Base-by-base conservation (phyloP, 495 filamentous ascomycete species). In the Acidiella bohemica region DNA sequence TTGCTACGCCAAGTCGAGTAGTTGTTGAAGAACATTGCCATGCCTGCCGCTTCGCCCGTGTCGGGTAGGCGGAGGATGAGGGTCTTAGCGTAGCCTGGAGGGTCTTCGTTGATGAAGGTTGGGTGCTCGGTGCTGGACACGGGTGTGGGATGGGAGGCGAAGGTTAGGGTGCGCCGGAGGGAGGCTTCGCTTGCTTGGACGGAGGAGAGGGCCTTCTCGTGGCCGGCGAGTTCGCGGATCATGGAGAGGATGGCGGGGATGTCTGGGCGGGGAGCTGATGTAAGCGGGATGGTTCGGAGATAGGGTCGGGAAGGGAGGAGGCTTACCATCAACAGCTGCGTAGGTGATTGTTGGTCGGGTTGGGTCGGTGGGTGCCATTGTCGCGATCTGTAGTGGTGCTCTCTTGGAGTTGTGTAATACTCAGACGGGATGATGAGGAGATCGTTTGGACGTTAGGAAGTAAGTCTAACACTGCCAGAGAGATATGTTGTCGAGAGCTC, bases 181-280 rank as follows among this genome's bases (percentile, higher is more conserved):
- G 72, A 72, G 14, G 67, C 64, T 28, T 80, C 70, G 44, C 84
- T 96, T 6, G 90, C 87, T 49, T 81, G 67, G 44, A 93, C 86
- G 41, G 72, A 65, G 54, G 79, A 64, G 13, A 77, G 66, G 65
- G 78, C 74, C 17, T 79, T 64, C 61, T 95, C 85, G 63, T 93
- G 94, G 51, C 75, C 71, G 46, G 90, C 88, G 4, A 96, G 76
- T 53, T 90, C 87, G 40, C 74, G 73, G 62, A 97, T 92, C 50
- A 94, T 64, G 44, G 74, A 58, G 45, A 93, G 74, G 58, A 96
- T 94, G 11, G 67, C 62, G 24, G 76, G 75, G 39, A 93, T 76
- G 50, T 96, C 87, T 94, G 54, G n/a, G 26, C 33, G 25, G n/a
- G n/a, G n/a, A n/a, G n/a, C n/a, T n/a, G n/a, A n/a, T n/a, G n/a